Conservation (phyloP, 768 basidiomycete species). For the Serpula lacrymans region DNA sequence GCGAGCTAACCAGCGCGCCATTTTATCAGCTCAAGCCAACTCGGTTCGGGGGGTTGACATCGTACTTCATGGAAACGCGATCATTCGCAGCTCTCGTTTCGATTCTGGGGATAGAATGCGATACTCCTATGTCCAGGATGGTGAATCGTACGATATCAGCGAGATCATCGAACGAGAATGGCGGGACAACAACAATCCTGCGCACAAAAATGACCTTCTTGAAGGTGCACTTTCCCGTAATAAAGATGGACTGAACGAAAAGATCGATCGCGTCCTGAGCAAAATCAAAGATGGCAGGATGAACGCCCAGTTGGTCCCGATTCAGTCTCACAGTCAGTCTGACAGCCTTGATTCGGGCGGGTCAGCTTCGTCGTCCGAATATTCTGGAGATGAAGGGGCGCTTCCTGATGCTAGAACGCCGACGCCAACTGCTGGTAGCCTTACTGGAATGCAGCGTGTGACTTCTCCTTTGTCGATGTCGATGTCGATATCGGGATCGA, state of each 20-base stretch:
- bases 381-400: conserved; percentile 47
- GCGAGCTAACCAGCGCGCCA: conserved; percentile 80
- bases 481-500: conserved; percentile 17
- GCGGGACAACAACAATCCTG: conserved; percentile 41
- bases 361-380: conserved; percentile 47
- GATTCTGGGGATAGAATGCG: conserved; percentile 71
- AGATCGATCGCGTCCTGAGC: conserved; percentile 68
- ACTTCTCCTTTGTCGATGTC: conserved; percentile 17
- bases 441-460: conserved; percentile 14
- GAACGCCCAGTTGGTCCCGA: conserved; percentile 21
- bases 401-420: conserved; percentile 23
- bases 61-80: conserved; percentile 76
- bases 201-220: conserved; percentile 56
- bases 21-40: conserved; percentile 84
- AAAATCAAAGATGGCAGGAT: conserved; percentile 69
- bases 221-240: conserved; percentile 61
- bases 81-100: conserved; percentile 80
- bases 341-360: conserved; percentile 25
- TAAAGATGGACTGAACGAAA: conserved; percentile 61
- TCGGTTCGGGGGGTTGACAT: conserved; percentile 87
- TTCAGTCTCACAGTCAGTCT: conserved; percentile 8
- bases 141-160: conserved; percentile 90
- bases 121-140: conserved; percentile 94
- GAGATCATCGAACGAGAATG: conserved; percentile 91
- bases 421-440: conserved; percentile 19